Evolutionary conservation across 305 asterid species (phyloP).

Genomic region (Lippia alba): DNA sequence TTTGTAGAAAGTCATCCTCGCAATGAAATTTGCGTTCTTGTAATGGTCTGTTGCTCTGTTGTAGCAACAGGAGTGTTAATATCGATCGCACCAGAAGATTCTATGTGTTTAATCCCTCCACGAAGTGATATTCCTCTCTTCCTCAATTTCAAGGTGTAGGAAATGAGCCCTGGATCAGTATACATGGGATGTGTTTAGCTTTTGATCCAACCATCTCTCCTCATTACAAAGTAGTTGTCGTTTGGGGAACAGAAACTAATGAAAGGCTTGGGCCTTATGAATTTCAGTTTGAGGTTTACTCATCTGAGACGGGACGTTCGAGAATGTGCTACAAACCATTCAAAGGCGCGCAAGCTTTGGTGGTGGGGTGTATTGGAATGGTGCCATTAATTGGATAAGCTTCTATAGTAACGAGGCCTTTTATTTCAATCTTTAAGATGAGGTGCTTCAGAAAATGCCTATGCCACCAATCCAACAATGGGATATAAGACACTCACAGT

Average conservation of each 20-base stretch:
- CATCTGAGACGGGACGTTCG: constrained; percentile 38
- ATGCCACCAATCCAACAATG: neutral
- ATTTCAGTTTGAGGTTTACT: constrained; percentile 32
- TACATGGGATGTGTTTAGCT: constrained; percentile 35
- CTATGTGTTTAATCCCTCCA: constrained; percentile 50
- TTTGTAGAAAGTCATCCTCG: constrained; percentile 13
- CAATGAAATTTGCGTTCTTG: constrained; percentile 39
- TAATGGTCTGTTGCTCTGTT: constrained; percentile 48
- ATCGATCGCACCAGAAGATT: neutral
- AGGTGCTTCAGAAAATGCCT: constrained; percentile 27
- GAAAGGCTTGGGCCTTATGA: neutral
- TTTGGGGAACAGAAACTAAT: neutral
- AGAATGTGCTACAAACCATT: constrained; percentile 20
- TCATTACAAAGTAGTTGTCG: constrained; percentile 32
- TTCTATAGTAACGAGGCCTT: neutral
- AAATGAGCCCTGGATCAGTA: neutral
- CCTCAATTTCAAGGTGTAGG: constrained; percentile 17
- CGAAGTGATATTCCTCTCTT: constrained; percentile 17
- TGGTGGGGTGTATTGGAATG: constrained; percentile 42
- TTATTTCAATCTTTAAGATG: constrained; percentile 27
- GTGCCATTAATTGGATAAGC: constrained; percentile 42
- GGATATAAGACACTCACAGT: neutral
- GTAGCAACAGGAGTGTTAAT: neutral
- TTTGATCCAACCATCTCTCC: constrained; percentile 44
- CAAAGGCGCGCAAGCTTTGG: neutral